Evolutionary conservation across 345 rosid species (phyloP).

Genomic region (Excoecaria cochinchinensis): DNA sequence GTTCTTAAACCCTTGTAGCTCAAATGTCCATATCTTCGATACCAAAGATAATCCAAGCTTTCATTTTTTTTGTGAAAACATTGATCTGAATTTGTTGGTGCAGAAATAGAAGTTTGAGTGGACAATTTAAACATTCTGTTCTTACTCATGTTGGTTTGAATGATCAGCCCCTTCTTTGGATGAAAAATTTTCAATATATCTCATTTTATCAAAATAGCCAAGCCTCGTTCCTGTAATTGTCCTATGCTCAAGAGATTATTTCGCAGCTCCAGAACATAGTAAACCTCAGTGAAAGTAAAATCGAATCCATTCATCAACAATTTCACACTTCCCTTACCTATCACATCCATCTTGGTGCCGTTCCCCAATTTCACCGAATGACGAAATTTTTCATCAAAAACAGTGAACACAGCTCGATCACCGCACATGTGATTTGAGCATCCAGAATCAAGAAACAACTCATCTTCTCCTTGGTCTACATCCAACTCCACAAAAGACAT

Average conservation of each 20-base stretch:
- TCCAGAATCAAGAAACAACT: constrained; percentile 7
- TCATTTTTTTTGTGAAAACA: neutral
- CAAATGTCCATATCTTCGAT: neutral
- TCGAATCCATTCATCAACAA: neutral
- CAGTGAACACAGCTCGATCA: neutral
- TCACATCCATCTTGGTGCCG: neutral
- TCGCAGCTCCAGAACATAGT: neutral
- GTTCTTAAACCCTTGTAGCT: neutral
- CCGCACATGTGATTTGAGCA: constrained; percentile 14
- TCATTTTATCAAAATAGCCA: neutral
- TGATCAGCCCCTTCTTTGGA: neutral
- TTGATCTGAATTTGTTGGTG: neutral
- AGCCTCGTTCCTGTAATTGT: neutral
- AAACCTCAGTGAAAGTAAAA: neutral
- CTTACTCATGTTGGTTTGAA: neutral
- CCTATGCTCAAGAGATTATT: constrained; percentile 14
- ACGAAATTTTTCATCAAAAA: neutral
- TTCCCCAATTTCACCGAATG: constrained; percentile 1
- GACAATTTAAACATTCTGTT: constrained; percentile 7
- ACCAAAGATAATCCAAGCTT: neutral
- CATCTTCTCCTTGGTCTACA: neutral
- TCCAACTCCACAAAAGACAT: neutral
- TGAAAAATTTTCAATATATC: neutral
- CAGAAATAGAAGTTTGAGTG: neutral
- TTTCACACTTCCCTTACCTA: constrained; percentile 10